A percentile compares a stretch with the other conserved stretches of the same genome.
Evolutionary conservation across 257 asterid genomes (phyloP).

Genomic region (Verbena officinalis): DNA sequence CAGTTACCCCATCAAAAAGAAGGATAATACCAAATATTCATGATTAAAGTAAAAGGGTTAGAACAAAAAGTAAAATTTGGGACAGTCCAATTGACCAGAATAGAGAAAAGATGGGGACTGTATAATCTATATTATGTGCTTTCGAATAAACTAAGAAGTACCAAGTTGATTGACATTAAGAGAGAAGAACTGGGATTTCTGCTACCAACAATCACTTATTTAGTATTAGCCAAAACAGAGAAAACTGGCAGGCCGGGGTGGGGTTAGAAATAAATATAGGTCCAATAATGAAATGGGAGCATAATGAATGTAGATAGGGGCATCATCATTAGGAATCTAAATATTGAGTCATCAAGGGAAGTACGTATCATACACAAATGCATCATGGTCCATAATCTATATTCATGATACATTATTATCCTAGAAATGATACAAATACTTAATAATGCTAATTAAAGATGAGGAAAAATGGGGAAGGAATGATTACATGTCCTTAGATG

Average conservation of each 20-base stretch:
- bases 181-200: background rate
- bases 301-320: background rate
- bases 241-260: no score
- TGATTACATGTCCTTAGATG: conserved; percentile 14
- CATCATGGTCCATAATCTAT: background rate
- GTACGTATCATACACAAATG: background rate
- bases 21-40: background rate
- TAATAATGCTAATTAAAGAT: conserved; percentile 17
- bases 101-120: background rate
- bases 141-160: background rate
- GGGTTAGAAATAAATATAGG: background rate
- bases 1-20: background rate
- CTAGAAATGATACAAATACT: conserved; percentile 1
- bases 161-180: background rate
- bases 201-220: background rate
- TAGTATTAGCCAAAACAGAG: background rate
- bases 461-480: conserved; percentile 16
- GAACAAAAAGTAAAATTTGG: background rate
- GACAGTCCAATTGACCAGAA: background rate
- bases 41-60: background rate
- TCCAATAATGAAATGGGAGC: background rate
- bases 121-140: background rate
- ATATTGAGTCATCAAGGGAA: background rate
- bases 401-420: no score
- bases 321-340: background rate